phyloP scores from a whole-genome alignment of 257 asterid species.

The Linaria vulgaris region DNA sequence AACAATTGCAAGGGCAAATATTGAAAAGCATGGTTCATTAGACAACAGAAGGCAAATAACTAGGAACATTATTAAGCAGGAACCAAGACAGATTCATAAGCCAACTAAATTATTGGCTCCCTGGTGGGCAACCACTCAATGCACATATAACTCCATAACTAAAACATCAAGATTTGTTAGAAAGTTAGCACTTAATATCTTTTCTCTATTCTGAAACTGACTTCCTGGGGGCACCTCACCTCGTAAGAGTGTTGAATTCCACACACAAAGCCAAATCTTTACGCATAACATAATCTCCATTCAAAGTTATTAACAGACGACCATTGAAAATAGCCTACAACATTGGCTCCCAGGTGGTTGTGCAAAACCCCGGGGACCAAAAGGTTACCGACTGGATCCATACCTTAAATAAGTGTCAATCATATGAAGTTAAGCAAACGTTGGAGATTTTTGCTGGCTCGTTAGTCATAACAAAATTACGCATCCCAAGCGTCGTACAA shows the following conservation, averaged over 20 bases:
- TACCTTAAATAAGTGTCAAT: constrained; percentile 43
- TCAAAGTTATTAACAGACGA: constrained; percentile 89
- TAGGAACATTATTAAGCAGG: no score
- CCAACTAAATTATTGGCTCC: no score
- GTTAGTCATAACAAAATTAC: no score
- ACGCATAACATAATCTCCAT: constrained; percentile 85
- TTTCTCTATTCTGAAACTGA: constrained; percentile 39
- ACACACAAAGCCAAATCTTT: constrained; percentile 86
- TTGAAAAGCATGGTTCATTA: no score
- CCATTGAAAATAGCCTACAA: constrained; percentile 83
- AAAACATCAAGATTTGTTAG: no score
- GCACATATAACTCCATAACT: no score
- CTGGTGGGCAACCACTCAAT: no score
- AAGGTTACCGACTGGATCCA: constrained; percentile 78
- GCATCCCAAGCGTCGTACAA: no score
- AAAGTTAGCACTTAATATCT: no score
- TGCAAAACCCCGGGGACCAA: constrained; percentile 56
- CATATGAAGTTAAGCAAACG: not conserved
- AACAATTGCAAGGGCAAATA: no score
- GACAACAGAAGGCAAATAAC: no score
- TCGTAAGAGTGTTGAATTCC: constrained; percentile 71
- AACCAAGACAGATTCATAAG: no score
- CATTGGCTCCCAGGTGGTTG: constrained; percentile 74
- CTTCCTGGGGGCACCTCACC: constrained; percentile 86
- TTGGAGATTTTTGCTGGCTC: not conserved